phyloP scores from a whole-genome alignment of 176 grass and related monocot genomes.

The Ensete ventricosum region DNA sequence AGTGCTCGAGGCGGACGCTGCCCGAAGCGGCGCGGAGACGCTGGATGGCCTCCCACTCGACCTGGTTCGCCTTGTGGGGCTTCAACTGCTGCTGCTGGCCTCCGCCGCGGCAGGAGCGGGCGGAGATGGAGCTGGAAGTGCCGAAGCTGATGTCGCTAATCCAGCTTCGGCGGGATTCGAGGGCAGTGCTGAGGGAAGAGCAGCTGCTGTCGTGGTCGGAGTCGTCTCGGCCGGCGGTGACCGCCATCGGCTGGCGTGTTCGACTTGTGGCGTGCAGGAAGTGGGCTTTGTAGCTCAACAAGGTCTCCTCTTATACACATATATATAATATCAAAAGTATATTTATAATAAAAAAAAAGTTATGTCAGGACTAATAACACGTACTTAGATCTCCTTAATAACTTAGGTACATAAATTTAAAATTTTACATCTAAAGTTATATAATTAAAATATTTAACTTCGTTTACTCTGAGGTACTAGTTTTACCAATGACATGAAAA shows the following conservation, averaged over 20 bases:
- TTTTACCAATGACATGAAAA: no score
- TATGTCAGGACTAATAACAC: no score
- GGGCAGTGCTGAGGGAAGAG: slow-evolving; percentile 53
- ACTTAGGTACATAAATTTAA: no score
- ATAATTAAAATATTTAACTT: no score
- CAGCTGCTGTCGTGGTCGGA: slow-evolving; percentile 77
- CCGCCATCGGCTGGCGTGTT: slow-evolving; percentile 9
- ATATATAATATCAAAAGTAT: no score
- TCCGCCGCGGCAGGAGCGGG: slow-evolving; percentile 25
- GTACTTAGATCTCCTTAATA: no score
- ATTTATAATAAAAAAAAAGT: no score
- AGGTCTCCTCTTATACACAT: no score
- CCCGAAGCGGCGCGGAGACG: slow-evolving; percentile 32
- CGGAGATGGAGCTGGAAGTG: slow-evolving; percentile 64
- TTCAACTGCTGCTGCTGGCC: slow-evolving; percentile 23
- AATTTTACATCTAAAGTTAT: no score
- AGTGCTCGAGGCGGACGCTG: slow-evolving; percentile 62
- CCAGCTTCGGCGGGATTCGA: slow-evolving; percentile 59
- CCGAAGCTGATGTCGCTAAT: slow-evolving; percentile 59
- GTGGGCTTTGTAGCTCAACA: no score
- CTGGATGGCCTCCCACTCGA: slow-evolving; percentile 77
- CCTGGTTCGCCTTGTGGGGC: slow-evolving; percentile 78
- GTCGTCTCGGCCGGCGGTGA: slow-evolving; percentile 43
- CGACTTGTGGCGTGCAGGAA: background rate
- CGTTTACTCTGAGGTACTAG: no score